A percentile compares a stretch with the other conserved stretches of the same genome.
Conservation (phyloP, 257 asterid species). For the Dorcoceras hygrometricum region DNA sequence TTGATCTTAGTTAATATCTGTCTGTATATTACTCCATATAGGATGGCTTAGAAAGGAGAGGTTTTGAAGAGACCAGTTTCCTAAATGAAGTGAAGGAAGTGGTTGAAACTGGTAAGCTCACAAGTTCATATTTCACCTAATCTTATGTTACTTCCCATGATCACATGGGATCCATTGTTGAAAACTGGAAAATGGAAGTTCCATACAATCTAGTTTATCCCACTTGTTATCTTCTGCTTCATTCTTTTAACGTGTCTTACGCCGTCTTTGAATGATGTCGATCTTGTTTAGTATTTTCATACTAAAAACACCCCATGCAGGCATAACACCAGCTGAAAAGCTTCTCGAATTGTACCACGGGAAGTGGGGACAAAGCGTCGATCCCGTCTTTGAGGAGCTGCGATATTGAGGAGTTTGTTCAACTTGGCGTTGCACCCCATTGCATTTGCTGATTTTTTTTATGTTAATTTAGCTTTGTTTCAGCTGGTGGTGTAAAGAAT, state of each 20-base stretch:
- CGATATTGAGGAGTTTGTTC: conserved; percentile 50
- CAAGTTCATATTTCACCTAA: neutral
- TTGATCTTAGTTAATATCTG: neutral
- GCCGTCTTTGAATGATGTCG: neutral
- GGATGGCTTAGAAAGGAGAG: conserved; percentile 98
- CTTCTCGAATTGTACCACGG: conserved; percentile 85
- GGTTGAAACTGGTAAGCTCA: conserved; percentile 63
- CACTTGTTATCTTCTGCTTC: neutral
- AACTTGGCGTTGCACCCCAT: no score
- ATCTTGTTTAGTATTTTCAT: neutral
- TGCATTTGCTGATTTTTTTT: no score
- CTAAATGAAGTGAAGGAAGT: conserved; percentile 83
- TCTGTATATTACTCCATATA: conserved; percentile 31
- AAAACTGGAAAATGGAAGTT: no score
- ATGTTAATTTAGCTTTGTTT: neutral
- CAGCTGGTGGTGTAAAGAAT: neutral
- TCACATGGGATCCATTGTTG: neutral
- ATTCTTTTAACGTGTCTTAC: neutral
- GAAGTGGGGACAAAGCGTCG: conserved; percentile 81
- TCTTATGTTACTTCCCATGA: neutral
- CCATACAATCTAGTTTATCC: no score
- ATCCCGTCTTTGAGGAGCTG: conserved; percentile 86
- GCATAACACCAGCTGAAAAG: conserved; percentile 93
- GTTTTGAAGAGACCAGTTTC: conserved; percentile 88
- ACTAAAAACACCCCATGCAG: conserved; percentile 29